Conservation (phyloP, 495 filamentous ascomycete genomes). For the Trichocladium uniseriatum region DNA sequence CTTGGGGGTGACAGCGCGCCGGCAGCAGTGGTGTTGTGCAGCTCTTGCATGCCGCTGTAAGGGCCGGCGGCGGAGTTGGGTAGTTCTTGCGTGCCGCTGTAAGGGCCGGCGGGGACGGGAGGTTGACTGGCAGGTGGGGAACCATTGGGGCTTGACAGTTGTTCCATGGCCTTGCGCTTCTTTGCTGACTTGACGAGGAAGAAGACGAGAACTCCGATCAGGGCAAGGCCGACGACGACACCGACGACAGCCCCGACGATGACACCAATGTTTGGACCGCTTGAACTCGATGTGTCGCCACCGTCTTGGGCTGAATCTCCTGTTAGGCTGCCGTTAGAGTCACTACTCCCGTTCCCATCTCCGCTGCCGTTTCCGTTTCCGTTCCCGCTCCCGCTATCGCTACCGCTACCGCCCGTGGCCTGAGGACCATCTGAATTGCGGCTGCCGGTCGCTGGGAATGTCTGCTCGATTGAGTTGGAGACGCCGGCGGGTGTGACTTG, state of each 20-base stretch:
- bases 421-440: constrained; percentile 2
- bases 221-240: constrained; percentile 24
- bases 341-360: not conserved
- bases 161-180: not conserved
- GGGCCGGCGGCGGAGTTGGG: constrained; percentile 11
- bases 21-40: constrained; percentile 19
- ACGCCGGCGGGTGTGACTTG: constrained; percentile 30
- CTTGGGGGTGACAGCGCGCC: constrained; percentile 20
- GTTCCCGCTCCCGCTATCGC: constrained; percentile 1
- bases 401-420: constrained; percentile 9
- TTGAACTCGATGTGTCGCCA: constrained; percentile 1
- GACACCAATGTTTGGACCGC: constrained; percentile 15
- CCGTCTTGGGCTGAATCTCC: not conserved
- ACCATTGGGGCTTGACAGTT: not conserved
- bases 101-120: not conserved
- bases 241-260: constrained; percentile 35
- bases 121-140: not conserved
- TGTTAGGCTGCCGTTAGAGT: not conserved
- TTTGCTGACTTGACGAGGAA: constrained; percentile 20
- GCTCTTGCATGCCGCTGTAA: constrained; percentile 30
- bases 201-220: constrained; percentile 28
- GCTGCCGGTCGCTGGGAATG: constrained; percentile 4
- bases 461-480: constrained; percentile 26
- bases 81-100: constrained; percentile 32
- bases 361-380: constrained; percentile 4